phyloP scores from a whole-genome alignment of 2,329 filamentous ascomycete species.

The Exophiala lecanii-corni region DNA sequence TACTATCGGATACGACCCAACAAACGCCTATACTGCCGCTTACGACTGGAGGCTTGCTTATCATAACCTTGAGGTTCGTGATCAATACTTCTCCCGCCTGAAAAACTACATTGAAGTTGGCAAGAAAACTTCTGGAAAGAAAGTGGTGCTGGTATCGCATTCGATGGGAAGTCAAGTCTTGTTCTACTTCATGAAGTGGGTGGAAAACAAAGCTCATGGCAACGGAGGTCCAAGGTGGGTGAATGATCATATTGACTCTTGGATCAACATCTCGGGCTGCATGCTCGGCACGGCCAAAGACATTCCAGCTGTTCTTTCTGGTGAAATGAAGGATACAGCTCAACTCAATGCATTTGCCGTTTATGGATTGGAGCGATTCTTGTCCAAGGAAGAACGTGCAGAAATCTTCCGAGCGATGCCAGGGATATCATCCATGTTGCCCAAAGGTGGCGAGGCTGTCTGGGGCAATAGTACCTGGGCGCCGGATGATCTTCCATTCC shows the following conservation, averaged over 20 bases:
- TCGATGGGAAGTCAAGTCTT: constrained; percentile 97
- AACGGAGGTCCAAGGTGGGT: constrained; percentile 84
- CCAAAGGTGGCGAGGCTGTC: constrained; percentile 86
- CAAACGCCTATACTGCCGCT: constrained; percentile 62
- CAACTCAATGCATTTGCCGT: constrained; percentile 95
- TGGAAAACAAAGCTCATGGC: constrained; percentile 72
- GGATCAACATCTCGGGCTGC: constrained; percentile 97
- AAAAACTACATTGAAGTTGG: constrained; percentile 88
- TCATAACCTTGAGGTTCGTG: constrained; percentile 78
- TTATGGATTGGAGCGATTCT: constrained; percentile 92
- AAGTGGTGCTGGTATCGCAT: constrained; percentile 83
- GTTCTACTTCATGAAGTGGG: constrained; percentile 76
- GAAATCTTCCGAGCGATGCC: constrained; percentile 97
- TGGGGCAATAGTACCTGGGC: constrained; percentile 89
- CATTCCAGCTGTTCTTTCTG: constrained; percentile 81
- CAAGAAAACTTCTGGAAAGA: constrained; percentile 66
- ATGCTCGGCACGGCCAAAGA: constrained; percentile 95
- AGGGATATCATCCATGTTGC: constrained; percentile 92
- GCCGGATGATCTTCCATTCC: constrained; percentile 77
- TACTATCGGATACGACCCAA: constrained; percentile 90
- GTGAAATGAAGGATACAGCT: constrained; percentile 97
- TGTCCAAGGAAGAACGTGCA: constrained; percentile 82
- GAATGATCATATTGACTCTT: constrained; percentile 80
- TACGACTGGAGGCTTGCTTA: constrained; percentile 95
- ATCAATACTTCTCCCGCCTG: constrained; percentile 88